Evolutionary conservation across 169 alveolate species (phyloP), one percentile per base, ranked within the genome.

Genomic region (Besnoitia besnoiti): DNA sequence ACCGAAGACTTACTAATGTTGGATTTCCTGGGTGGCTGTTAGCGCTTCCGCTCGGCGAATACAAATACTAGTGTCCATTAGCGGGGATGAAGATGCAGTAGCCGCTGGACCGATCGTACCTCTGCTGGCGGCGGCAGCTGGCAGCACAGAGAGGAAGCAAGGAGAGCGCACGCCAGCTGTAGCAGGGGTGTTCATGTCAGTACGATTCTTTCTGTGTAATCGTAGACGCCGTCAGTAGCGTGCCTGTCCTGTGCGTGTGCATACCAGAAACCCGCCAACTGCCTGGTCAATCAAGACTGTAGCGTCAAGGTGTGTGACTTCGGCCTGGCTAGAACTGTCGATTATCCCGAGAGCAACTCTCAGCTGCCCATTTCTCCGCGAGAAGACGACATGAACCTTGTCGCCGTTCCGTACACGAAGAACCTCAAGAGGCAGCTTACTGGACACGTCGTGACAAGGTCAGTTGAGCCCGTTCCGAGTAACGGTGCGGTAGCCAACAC

Each of bases 301-400:
- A 97, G 98, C 87, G 99, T 98, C n/a, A 99, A 98, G 93, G 97
- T 99, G 80, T 98, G 99, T 85, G 99, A 99, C 93, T 99, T 98
- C 92, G 99, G 99, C 40, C 94, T 99, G 85, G 99, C 99, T 35
- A 96, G 99, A 35, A 93, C 94, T 0, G 80, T 92, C 90, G 92
- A 85, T 37, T 85, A 49, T 67, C 89, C 94, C 0, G 94, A 91
- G 61, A 37, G 87, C 33, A 59, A 37, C 80, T 73, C 84, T 85
- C 92, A 93, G 35, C 40, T 77, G 79, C 94, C 95, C 2, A 84
- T 73, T 61, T 40, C 95, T n/a, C 93, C 92, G 24, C 92, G 91
- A 46, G 92, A 93, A 33, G 94, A 73, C 75, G 94, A 85, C 73
- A 67, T 76, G 44, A 85, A 47, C n/a, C 85, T 46, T 46, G 85